A percentile compares a stretch with the other conserved stretches of the same genome.
Evolutionary conservation across 768 basidiomycete genomes (phyloP).

Genomic region (Kwoniella sp.): DNA sequence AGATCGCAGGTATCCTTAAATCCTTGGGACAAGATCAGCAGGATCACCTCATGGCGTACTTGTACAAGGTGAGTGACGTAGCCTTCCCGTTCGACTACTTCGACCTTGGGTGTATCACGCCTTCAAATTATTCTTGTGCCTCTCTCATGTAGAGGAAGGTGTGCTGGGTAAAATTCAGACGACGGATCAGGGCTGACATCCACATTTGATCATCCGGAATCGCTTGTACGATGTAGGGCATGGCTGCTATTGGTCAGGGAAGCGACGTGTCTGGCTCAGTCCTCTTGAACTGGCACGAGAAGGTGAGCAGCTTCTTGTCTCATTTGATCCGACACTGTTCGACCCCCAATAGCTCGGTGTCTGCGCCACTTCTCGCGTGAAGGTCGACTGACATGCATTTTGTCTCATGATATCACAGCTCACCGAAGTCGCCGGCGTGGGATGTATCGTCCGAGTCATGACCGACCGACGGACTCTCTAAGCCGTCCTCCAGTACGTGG

Average conservation of each 20-base stretch:
- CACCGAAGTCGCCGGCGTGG: slow-evolving; percentile 89
- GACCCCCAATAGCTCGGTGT: background rate
- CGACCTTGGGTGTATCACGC: too few relatives aligned
- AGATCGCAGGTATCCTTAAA: slow-evolving; percentile 76
- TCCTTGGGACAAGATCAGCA: slow-evolving; percentile 59
- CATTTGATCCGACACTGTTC: background rate
- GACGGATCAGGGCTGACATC: background rate
- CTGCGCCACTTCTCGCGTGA: too few relatives aligned
- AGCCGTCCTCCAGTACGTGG: too few relatives aligned
- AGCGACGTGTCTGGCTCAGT: slow-evolving; percentile 68
- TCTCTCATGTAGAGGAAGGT: background rate
- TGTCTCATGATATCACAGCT: slow-evolving; percentile 61
- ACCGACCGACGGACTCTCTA: slow-evolving; percentile 67
- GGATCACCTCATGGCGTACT: slow-evolving; percentile 93
- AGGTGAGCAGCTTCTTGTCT: slow-evolving; percentile 64
- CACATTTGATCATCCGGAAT: background rate
- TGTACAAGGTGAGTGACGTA: slow-evolving; percentile 69
- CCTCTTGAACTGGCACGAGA: slow-evolving; percentile 90
- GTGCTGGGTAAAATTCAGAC: background rate
- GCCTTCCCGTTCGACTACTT: too few relatives aligned
- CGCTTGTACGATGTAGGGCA: too few relatives aligned
- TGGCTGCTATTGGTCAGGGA: slow-evolving; percentile 68
- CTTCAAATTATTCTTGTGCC: background rate
- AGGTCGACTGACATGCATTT: slow-evolving; percentile 1
- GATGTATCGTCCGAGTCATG: slow-evolving; percentile 89